Evolutionary conservation across 495 filamentous ascomycete genomes (phyloP).

Genomic region (Neurospora sp.): DNA sequence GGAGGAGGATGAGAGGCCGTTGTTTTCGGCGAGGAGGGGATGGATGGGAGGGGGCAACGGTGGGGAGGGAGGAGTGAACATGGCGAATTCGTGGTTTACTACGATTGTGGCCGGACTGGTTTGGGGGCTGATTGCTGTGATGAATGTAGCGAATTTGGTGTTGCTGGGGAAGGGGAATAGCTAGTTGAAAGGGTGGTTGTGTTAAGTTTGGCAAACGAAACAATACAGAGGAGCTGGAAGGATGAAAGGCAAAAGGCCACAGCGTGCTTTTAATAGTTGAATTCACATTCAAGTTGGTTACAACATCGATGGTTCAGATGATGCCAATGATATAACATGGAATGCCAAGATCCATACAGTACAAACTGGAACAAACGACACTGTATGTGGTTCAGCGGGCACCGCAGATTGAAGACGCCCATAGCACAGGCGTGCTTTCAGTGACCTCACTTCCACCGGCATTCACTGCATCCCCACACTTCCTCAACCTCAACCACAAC

Average conservation of each 20-base stretch:
- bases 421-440: background rate
- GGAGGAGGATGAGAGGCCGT: constrained; percentile 1
- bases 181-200: background rate
- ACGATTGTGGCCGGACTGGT: constrained; percentile 45
- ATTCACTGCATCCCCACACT: background rate
- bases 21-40: constrained; percentile 3
- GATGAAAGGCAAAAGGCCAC: background rate
- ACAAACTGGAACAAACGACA: background rate
- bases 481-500: no score
- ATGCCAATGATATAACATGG: background rate
- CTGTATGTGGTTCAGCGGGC: background rate
- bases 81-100: constrained; percentile 53
- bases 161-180: constrained; percentile 46
- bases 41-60: background rate
- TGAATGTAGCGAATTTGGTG: constrained; percentile 67
- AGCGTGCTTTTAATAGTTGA: background rate
- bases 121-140: constrained; percentile 58
- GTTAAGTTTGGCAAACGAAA: background rate
- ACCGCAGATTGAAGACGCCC: background rate
- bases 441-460: background rate
- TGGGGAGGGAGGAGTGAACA: constrained; percentile 29
- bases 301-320: background rate
- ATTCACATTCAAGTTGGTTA: background rate
- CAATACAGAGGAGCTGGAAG: background rate
- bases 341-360: background rate